A percentile compares a stretch with the other conserved stretches of the same genome.
Conservation (phyloP, 257 asterid species). For the Solanum clarkiae region DNA sequence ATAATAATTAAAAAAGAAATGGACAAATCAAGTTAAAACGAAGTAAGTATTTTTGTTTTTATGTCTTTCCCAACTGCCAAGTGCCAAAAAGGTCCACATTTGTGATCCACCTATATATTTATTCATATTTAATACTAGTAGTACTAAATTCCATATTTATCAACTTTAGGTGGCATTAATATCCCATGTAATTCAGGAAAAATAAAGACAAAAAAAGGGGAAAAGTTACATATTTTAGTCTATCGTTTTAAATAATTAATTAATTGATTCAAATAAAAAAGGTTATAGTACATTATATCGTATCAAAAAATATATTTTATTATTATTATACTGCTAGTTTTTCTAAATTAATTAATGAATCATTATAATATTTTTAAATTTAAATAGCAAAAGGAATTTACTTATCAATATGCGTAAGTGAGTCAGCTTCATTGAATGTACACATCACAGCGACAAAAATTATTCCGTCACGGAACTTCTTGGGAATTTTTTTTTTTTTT, state of each 20-base stretch:
- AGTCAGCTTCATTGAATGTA: background rate
- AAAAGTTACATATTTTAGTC: background rate
- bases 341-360: too few relatives aligned
- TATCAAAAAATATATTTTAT: too few relatives aligned
- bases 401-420: background rate
- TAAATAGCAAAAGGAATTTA: too few relatives aligned
- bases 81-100: background rate
- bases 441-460: background rate
- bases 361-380: too few relatives aligned
- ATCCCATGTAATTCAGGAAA: background rate
- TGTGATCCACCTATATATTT: too few relatives aligned
- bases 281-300: too few relatives aligned
- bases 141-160: background rate
- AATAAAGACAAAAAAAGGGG: background rate
- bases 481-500: background rate
- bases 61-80: background rate
- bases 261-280: too few relatives aligned
- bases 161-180: background rate
- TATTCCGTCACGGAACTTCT: background rate
- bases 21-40: too few relatives aligned
- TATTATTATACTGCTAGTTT: too few relatives aligned
- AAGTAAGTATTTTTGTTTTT: too few relatives aligned
- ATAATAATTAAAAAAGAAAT: too few relatives aligned
- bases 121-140: background rate
- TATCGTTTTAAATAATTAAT: too few relatives aligned